phyloP scores from a whole-genome alignment of 768 basidiomycete genomes.

The Tulasnella sp. region DNA sequence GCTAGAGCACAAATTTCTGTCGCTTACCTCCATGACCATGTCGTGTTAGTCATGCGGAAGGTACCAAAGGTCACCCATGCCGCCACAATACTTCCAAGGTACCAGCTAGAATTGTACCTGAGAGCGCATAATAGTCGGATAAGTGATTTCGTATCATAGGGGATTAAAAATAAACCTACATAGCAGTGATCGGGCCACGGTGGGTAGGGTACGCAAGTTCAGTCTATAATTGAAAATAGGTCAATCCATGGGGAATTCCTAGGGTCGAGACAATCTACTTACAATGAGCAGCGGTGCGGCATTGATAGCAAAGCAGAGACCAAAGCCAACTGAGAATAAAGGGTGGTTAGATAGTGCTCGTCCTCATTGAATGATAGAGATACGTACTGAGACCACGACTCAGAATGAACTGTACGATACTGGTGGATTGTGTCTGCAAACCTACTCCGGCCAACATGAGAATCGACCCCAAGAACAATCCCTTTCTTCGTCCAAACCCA shows the following conservation, averaged over 20 bases:
- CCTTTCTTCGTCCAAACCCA: slow-evolving; percentile 43
- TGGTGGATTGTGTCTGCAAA: slow-evolving; percentile 38
- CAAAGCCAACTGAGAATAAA: slow-evolving; percentile 57
- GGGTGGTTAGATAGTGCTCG: too few relatives aligned
- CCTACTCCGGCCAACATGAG: slow-evolving; percentile 55
- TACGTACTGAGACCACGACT: slow-evolving; percentile 36
- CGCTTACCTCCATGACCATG: slow-evolving; percentile 25
- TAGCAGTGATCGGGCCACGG: slow-evolving; percentile 15
- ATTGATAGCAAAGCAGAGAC: slow-evolving; percentile 47
- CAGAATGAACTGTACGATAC: slow-evolving; percentile 40
- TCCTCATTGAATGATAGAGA: too few relatives aligned
- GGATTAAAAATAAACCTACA: background rate
- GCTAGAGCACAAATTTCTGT: too few relatives aligned
- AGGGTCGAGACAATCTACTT: background rate
- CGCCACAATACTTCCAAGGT: slow-evolving; percentile 48
- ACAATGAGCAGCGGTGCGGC: slow-evolving; percentile 24
- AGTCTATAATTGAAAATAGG: background rate
- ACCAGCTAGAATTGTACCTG: slow-evolving; percentile 59
- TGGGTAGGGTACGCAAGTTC: slow-evolving; percentile 55
- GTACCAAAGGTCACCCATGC: slow-evolving; percentile 37
- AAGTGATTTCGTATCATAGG: background rate
- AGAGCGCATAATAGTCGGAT: background rate
- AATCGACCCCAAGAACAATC: slow-evolving; percentile 46
- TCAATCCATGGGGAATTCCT: too few relatives aligned
- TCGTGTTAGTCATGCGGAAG: slow-evolving; percentile 25